phyloP scores from a whole-genome alignment of 2,329 filamentous ascomycete species.

The Fusarium marasasianum region DNA sequence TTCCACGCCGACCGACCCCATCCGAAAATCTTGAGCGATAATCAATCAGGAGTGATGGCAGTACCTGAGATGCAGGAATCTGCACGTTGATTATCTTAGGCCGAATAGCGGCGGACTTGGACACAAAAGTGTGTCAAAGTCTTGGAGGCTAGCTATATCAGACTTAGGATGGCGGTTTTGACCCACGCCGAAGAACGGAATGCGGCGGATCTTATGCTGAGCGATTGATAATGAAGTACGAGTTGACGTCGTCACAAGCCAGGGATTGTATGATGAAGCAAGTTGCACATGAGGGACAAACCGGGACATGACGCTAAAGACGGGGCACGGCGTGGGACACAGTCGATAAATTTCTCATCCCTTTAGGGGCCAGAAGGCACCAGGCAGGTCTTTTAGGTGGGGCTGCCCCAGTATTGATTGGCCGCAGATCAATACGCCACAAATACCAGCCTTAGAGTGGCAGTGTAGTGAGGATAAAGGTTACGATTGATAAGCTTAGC shows the following conservation, averaged over 20 bases:
- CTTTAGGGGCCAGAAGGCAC: no score
- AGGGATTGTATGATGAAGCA: slow-evolving; percentile 5
- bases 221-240: slow-evolving; percentile 25
- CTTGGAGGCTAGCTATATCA: slow-evolving; percentile 34
- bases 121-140: slow-evolving; percentile 20
- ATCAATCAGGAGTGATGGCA: slow-evolving; percentile 25
- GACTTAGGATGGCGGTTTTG: slow-evolving; percentile 28
- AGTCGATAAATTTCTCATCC: slow-evolving; percentile 26
- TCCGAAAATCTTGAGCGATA: slow-evolving; percentile 16
- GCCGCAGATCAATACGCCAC: no score
- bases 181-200: slow-evolving; percentile 42
- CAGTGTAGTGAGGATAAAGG: no score
- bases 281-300: slow-evolving; percentile 36
- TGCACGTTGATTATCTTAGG: slow-evolving; percentile 45
- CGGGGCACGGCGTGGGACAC: slow-evolving; percentile 8
- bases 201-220: slow-evolving; percentile 21
- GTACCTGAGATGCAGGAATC: slow-evolving; percentile 38
- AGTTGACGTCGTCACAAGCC: slow-evolving; percentile 31
- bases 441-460: no score
- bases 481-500: no score
- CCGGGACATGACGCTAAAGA: slow-evolving; percentile 31
- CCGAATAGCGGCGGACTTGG: slow-evolving; percentile 23
- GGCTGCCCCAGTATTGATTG: no score
- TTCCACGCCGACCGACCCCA: slow-evolving; percentile 3
- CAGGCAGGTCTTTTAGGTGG: no score